These are phyloP conservation scores for Leishmania major DNA, from an alignment of 208 protist species.

Conservation along the genomic window DNA sequence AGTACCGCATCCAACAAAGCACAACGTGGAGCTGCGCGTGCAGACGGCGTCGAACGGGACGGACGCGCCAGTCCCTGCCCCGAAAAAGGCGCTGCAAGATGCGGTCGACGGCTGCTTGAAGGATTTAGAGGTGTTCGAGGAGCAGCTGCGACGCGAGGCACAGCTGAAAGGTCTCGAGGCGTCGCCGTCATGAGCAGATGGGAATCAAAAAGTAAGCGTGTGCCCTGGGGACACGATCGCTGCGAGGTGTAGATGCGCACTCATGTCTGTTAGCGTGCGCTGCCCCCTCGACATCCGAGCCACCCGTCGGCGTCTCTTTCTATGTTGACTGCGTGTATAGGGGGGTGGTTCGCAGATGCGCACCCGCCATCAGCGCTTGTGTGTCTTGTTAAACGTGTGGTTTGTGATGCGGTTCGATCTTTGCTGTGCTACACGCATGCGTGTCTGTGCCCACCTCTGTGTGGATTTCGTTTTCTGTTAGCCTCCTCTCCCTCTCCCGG, in stretches of 20 bases:
- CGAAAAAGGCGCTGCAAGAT: constrained; percentile 75
- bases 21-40: constrained; percentile 85
- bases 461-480: background rate
- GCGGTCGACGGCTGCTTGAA: constrained; percentile 79
- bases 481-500: background rate
- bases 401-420: too few relatives aligned
- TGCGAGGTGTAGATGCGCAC: background rate
- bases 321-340: background rate
- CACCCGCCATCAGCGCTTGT: background rate
- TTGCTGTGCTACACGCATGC: background rate
- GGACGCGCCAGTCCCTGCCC: constrained; percentile 58
- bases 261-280: background rate
- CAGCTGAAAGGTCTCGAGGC: constrained; percentile 63
- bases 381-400: background rate
- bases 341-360: background rate
- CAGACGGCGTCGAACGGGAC: constrained; percentile 78
- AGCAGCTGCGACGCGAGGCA: constrained; percentile 66
- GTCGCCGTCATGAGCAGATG: background rate
- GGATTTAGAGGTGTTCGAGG: constrained; percentile 82
- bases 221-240: background rate
- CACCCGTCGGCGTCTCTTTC: background rate
- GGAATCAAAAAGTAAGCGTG: background rate
- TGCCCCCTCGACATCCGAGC: background rate
- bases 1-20: constrained; percentile 91
- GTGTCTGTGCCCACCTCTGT: background rate